These are phyloP conservation scores for Curvularia lunata DNA, from an alignment of 2,329 filamentous ascomycete genomes.

Conservation along the genomic window DNA sequence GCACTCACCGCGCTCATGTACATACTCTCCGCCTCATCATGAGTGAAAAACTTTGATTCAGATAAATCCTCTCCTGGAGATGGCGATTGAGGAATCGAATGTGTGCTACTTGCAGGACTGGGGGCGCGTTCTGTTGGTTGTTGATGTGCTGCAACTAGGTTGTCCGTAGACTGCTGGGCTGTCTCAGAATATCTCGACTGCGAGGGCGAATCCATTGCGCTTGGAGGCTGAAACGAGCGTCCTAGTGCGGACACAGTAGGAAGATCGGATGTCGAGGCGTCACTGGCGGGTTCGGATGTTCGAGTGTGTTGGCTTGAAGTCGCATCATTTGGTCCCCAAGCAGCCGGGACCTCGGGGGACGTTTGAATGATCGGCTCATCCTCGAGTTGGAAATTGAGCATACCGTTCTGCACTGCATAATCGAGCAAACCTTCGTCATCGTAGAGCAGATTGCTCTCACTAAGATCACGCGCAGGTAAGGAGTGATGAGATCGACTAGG, in stretches of 20 bases:
- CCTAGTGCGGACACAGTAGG: conserved; percentile 38
- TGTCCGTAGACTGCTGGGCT: conserved; percentile 17
- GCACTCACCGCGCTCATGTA: conserved; percentile 74
- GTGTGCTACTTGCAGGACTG: conserved; percentile 6
- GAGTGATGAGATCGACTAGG: conserved; percentile 17
- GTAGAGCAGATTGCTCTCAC: conserved; percentile 42
- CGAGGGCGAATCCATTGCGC: conserved; percentile 12
- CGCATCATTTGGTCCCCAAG: conserved; percentile 18
- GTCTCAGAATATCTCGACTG: conserved; percentile 17
- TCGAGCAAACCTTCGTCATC: conserved; percentile 45
- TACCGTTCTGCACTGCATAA: conserved; percentile 42
- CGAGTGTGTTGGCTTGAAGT: conserved; percentile 21
- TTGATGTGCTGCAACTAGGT: conserved; percentile 26
- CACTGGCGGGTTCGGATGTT: conserved; percentile 22
- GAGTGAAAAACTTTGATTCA: conserved; percentile 73
- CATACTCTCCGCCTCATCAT: conserved; percentile 84
- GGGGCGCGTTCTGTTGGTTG: conserved; percentile 14
- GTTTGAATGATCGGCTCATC: conserved; percentile 15
- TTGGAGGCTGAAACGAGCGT: conserved; percentile 22
- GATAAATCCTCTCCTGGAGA: conserved; percentile 34
- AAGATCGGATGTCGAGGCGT: conserved; percentile 25
- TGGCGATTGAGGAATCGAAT: conserved; percentile 13
- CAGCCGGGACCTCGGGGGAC: conserved; percentile 4
- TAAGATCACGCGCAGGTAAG: conserved; percentile 24
- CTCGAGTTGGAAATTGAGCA: conserved; percentile 38